A percentile compares a stretch with the other conserved stretches of the same genome.
Evolutionary conservation across 2,329 filamentous ascomycete species (phyloP).

Genomic region (Claviceps sp.): DNA sequence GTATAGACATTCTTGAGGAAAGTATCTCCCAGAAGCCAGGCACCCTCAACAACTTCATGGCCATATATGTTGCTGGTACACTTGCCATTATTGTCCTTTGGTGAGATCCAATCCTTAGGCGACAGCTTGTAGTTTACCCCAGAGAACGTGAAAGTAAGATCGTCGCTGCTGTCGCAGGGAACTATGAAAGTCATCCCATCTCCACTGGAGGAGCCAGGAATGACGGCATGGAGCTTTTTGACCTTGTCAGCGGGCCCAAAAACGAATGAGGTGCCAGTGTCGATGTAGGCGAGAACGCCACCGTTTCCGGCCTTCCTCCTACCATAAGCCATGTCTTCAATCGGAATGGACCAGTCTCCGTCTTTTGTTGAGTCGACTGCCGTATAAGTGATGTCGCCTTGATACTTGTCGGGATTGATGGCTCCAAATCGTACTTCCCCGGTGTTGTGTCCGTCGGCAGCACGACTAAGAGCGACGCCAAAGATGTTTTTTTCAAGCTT

Average conservation of each 20-base stretch:
- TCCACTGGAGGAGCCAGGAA: slow-evolving; percentile 45
- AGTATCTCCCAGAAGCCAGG: slow-evolving; percentile 74
- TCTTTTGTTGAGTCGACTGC: slow-evolving; percentile 30
- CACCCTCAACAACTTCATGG: slow-evolving; percentile 46
- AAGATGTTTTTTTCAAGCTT: slow-evolving; percentile 52
- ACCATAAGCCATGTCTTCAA: slow-evolving; percentile 53
- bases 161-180: slow-evolving; percentile 53
- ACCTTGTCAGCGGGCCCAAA: slow-evolving; percentile 59
- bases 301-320: slow-evolving; percentile 44
- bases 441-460: slow-evolving; percentile 49
- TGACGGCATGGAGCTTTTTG: slow-evolving; percentile 49
- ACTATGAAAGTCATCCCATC: slow-evolving; percentile 53
- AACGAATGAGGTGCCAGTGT: slow-evolving; percentile 72
- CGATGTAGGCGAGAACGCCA: slow-evolving; percentile 54
- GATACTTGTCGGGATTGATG: slow-evolving; percentile 52
- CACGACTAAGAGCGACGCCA: slow-evolving; percentile 56
- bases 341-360: slow-evolving; percentile 58
- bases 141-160: slow-evolving; percentile 54
- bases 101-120: slow-evolving; percentile 55
- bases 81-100: slow-evolving; percentile 26
- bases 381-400: slow-evolving; percentile 56
- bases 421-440: slow-evolving; percentile 70
- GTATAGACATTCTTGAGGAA: slow-evolving; percentile 86
- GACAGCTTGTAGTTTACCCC: slow-evolving; percentile 53
- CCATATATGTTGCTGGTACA: slow-evolving; percentile 67